Evolutionary conservation across 208 protist genomes (phyloP).

Genomic region (Leishmania braziliensis): DNA sequence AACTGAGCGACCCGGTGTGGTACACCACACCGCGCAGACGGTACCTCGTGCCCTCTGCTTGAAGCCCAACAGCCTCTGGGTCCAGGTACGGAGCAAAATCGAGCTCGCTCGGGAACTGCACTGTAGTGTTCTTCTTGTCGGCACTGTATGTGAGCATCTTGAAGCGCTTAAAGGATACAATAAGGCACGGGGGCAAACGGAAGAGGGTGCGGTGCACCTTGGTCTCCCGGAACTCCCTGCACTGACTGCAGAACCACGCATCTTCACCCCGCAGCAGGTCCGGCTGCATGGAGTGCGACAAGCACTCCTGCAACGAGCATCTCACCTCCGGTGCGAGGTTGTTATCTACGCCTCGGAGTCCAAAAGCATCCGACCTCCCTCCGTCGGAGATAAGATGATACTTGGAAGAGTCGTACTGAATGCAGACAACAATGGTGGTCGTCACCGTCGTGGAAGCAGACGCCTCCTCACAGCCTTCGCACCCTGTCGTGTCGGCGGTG

Average conservation of each 20-base stretch:
- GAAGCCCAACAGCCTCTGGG: slow-evolving; percentile 30
- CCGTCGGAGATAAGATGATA: slow-evolving; percentile 2
- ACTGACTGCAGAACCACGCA: slow-evolving; percentile 71
- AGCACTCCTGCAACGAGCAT: slow-evolving; percentile 51
- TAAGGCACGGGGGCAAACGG: slow-evolving; percentile 69
- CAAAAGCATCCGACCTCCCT: not conserved
- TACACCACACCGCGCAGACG: slow-evolving; percentile 74
- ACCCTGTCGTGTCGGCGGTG: not conserved
- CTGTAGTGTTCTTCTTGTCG: slow-evolving; percentile 72
- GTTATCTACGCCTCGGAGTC: not conserved
- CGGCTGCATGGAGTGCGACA: slow-evolving; percentile 40
- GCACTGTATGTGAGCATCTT: slow-evolving; percentile 60
- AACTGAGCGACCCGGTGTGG: slow-evolving; percentile 74
- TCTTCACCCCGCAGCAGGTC: slow-evolving; percentile 70
- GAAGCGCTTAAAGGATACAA: slow-evolving; percentile 84
- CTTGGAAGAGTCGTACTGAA: slow-evolving; percentile 22
- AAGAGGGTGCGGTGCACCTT: slow-evolving; percentile 62
- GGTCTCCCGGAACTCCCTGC: slow-evolving; percentile 66
- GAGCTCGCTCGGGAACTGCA: slow-evolving; percentile 55
- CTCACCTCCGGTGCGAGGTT: slow-evolving; percentile 18
- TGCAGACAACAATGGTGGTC: slow-evolving; percentile 23
- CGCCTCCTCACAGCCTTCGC: not conserved
- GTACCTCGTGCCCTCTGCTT: slow-evolving; percentile 46
- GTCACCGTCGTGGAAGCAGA: not conserved
- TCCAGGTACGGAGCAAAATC: slow-evolving; percentile 73